phyloP scores from a whole-genome alignment of 2,329 filamentous ascomycete species.

The Emydomyces testavorans region DNA sequence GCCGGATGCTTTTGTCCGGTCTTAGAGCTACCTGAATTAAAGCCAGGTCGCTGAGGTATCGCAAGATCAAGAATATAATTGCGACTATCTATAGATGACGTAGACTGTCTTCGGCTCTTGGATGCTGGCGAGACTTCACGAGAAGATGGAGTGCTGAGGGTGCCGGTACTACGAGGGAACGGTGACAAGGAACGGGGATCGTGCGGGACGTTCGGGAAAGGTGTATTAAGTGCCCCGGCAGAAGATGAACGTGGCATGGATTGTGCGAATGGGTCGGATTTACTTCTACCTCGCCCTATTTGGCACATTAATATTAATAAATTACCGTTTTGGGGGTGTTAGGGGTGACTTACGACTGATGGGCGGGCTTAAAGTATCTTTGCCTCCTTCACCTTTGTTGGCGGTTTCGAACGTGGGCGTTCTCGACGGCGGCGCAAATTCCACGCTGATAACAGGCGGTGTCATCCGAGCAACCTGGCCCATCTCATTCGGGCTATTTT shows the following conservation, averaged over 20 bases:
- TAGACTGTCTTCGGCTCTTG: constrained; percentile 35
- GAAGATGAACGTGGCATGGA: constrained; percentile 32
- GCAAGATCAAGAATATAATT: constrained; percentile 83
- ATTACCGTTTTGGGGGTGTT: constrained; percentile 1
- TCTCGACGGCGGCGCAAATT: constrained; percentile 67
- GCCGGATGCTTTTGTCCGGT: constrained; percentile 96
- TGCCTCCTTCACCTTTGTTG: constrained; percentile 52
- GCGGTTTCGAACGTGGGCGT: constrained; percentile 53
- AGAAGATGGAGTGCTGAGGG: constrained; percentile 33
- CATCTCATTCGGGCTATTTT: constrained; percentile 47
- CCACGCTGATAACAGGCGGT: constrained; percentile 89
- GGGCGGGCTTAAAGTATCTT: constrained; percentile 75
- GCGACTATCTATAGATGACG: constrained; percentile 44
- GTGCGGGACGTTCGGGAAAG: constrained; percentile 17
- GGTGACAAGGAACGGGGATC: constrained; percentile 37
- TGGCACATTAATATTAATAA: constrained; percentile 13
- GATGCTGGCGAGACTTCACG: constrained; percentile 36
- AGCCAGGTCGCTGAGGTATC: constrained; percentile 69
- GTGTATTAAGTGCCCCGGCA: constrained; percentile 23
- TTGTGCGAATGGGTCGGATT: constrained; percentile 50
- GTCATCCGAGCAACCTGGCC: constrained; percentile 64
- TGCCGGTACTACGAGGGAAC: constrained; percentile 25
- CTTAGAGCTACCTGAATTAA: constrained; percentile 51
- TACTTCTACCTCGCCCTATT: constrained; percentile 46
- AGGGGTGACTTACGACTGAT: constrained; percentile 38